Percentiles rank a stretch among this genome's conserved stretches.
phyloP scores from a whole-genome alignment of 768 basidiomycete genomes.

The Russula emetica region DNA sequence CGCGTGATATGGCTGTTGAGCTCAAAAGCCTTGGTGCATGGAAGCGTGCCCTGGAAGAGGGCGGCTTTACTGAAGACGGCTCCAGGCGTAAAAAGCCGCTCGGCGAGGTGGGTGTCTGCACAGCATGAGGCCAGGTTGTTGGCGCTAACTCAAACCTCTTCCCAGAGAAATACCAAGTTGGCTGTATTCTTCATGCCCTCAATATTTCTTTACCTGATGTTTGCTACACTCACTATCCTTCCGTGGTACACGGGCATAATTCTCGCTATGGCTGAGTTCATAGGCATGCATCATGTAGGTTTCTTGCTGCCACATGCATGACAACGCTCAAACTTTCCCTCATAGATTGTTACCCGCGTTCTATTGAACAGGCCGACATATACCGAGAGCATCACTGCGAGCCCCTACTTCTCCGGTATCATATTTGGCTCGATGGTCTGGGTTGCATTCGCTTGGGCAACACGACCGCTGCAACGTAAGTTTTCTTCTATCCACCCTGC shows the following conservation, averaged over 20 bases:
- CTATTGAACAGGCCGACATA: slow-evolving; percentile 77
- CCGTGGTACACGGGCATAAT: slow-evolving; percentile 89
- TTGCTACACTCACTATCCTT: slow-evolving; percentile 73
- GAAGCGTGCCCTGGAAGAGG: slow-evolving; percentile 84
- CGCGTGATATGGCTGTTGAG: slow-evolving; percentile 92
- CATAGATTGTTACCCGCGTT: slow-evolving; percentile 76
- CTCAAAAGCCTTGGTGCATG: slow-evolving; percentile 88
- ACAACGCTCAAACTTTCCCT: slow-evolving; percentile 22
- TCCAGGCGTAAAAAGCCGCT: slow-evolving; percentile 60
- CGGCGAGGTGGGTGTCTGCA: slow-evolving; percentile 52
- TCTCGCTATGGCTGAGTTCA: slow-evolving; percentile 81
- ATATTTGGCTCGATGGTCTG: slow-evolving; percentile 82
- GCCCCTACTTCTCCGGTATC: slow-evolving; percentile 91
- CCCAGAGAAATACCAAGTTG: slow-evolving; percentile 74
- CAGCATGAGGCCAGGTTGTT: not conserved
- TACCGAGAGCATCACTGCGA: slow-evolving; percentile 77
- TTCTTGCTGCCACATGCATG: not conserved
- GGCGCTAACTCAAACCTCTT: slow-evolving; percentile 7
- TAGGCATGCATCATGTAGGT: slow-evolving; percentile 89
- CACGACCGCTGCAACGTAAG: slow-evolving; percentile 68
- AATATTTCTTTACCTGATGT: slow-evolving; percentile 76
- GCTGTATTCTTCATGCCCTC: slow-evolving; percentile 76
- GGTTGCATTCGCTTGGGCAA: slow-evolving; percentile 81
- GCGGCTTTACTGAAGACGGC: slow-evolving; percentile 76
- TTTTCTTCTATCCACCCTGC: slow-evolving; percentile 18